Percentiles rank a stretch among this genome's conserved stretches.
These are phyloP conservation scores for Triticum urartu DNA, from an alignment of 176 grass and related monocot genomes.

Conservation along the genomic window DNA sequence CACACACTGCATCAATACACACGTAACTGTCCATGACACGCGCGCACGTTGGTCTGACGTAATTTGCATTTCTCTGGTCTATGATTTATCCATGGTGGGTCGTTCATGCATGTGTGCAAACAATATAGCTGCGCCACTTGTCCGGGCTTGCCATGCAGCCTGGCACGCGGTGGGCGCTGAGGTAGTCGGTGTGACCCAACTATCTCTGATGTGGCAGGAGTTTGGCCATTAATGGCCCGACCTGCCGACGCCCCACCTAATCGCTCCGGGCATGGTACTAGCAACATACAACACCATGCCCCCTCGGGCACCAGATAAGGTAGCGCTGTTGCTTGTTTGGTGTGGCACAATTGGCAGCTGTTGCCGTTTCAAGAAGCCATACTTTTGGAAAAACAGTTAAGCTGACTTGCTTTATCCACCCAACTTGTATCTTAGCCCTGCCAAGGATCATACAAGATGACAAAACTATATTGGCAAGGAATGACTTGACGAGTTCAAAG, in stretches of 20 bases:
- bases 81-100: background rate
- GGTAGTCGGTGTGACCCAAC: background rate
- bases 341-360: background rate
- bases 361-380: background rate
- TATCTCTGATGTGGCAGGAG: background rate
- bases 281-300: background rate
- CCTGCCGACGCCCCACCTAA: background rate
- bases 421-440: background rate
- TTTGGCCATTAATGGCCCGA: background rate
- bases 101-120: background rate
- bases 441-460: background rate
- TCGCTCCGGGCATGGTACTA: background rate
- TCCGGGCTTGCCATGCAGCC: background rate
- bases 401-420: slow-evolving; percentile 4
- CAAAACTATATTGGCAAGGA: background rate
- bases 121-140: background rate
- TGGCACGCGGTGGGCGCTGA: background rate
- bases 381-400: background rate
- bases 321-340: background rate
- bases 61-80: background rate
- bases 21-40: background rate
- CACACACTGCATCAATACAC: background rate
- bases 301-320: background rate
- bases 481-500: background rate
- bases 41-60: background rate